These are phyloP conservation scores for Apiotrichum mycotoxinovorans DNA, from an alignment of 1,284 basidiomycete genomes.

Conservation along the genomic window DNA sequence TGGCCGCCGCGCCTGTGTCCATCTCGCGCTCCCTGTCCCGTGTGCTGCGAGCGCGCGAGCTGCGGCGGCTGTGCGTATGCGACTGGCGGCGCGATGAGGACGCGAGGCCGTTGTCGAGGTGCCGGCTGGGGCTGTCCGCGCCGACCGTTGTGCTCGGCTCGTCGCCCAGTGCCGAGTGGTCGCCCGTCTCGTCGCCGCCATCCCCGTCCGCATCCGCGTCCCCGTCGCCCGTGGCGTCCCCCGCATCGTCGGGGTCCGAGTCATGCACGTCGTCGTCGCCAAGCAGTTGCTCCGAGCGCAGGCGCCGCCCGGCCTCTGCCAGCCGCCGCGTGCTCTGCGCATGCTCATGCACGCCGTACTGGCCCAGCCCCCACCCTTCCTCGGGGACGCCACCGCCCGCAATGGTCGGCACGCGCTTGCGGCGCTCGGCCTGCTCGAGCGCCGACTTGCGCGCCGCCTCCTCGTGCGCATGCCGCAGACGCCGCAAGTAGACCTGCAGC, in stretches of 20 bases:
- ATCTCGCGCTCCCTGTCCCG: too few relatives aligned
- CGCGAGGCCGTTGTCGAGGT: background rate
- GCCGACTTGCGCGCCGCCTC: conserved; percentile 44
- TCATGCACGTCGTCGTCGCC: conserved; percentile 51
- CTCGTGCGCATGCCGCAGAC: conserved; percentile 46
- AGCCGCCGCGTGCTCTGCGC: conserved; percentile 44
- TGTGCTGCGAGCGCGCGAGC: background rate
- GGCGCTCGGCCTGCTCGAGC: conserved; percentile 38
- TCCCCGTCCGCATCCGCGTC: background rate
- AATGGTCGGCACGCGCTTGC: conserved; percentile 36
- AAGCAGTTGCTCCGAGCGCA: conserved; percentile 30
- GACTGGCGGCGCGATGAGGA: background rate
- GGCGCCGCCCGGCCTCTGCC: conserved; percentile 37
- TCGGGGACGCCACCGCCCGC: conserved; percentile 24
- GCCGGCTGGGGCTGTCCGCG: background rate
- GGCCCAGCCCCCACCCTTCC: conserved; percentile 64
- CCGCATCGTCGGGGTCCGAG: background rate
- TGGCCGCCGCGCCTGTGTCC: background rate
- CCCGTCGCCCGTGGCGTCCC: too few relatives aligned
- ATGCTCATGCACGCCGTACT: conserved; percentile 59
- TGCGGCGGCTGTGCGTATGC: background rate
- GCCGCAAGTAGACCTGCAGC: conserved; percentile 43
- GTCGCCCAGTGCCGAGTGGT: too few relatives aligned
- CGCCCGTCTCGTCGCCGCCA: background rate
- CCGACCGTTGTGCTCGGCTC: background rate